Conservation (phyloP, 345 rosid genomes). For the Brassica napus region Da-Ae NC_063435.1:800001-800500, state of each 20-base stretch:
- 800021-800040: slow-evolving; percentile 24
- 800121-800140: slow-evolving; percentile 91
- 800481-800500: slow-evolving; percentile 80
- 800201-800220: slow-evolving; percentile 83
- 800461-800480: slow-evolving; percentile 85
- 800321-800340: slow-evolving; percentile 75
- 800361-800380: slow-evolving; percentile 90
- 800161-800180: slow-evolving; percentile 77
- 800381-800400: slow-evolving; percentile 84
- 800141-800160: slow-evolving; percentile 87
- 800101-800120: slow-evolving; percentile 80
- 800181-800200: slow-evolving; percentile 89
- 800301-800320: slow-evolving; percentile 73
- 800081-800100: slow-evolving; percentile 70
- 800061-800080: slow-evolving; percentile 41
- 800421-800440: slow-evolving; percentile 89
- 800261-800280: slow-evolving; percentile 89
- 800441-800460: slow-evolving; percentile 91
- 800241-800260: slow-evolving; percentile 77
- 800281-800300: slow-evolving; percentile 93
- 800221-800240: slow-evolving; percentile 85
- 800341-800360: slow-evolving; percentile 86
- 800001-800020: slow-evolving; percentile 6
- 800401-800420: slow-evolving; percentile 94
- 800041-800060: background rate